Evolutionary conservation across 1,284 basidiomycete species (phyloP).

Genomic region (Tylopilus sp.): DNA sequence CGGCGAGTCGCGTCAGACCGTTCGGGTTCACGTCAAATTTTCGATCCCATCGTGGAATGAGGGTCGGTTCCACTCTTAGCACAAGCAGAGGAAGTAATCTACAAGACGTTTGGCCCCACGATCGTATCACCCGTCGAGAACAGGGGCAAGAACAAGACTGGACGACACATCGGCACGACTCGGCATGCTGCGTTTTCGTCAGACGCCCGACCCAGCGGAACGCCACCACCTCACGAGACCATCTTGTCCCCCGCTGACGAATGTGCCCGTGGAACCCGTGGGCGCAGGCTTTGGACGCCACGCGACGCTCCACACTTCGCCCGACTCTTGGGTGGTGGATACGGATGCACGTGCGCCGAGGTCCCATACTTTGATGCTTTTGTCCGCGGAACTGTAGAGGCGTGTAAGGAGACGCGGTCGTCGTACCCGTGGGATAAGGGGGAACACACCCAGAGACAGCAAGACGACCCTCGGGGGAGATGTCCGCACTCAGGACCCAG

Average conservation of each 20-base stretch:
- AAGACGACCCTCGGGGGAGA: slow-evolving; percentile 74
- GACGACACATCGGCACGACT: background rate
- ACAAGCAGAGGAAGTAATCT: background rate
- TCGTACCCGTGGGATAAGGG: background rate
- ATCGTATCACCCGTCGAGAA: too few relatives aligned
- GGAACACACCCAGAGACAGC: slow-evolving; percentile 74
- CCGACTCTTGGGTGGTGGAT: slow-evolving; percentile 71
- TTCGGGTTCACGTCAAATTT: background rate
- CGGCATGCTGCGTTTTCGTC: background rate
- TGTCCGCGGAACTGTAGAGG: slow-evolving; percentile 69
- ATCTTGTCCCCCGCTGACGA: slow-evolving; percentile 80
- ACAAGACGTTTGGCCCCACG: too few relatives aligned
- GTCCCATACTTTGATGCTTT: slow-evolving; percentile 86
- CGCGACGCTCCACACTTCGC: slow-evolving; percentile 82
- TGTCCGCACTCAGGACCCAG: slow-evolving; percentile 79
- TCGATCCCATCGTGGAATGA: background rate
- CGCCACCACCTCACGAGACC: slow-evolving; percentile 75
- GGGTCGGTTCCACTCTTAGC: background rate
- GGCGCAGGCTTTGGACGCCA: slow-evolving; percentile 69
- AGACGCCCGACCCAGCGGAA: slow-evolving; percentile 50
- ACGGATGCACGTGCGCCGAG: slow-evolving; percentile 73
- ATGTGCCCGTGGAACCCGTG: slow-evolving; percentile 57
- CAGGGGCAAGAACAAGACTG: slow-evolving; percentile 1
- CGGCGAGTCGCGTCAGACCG: too few relatives aligned
- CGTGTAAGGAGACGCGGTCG: background rate